Conservation (phyloP, 169 alveolate species). For the Eimeria zaria region DNA sequence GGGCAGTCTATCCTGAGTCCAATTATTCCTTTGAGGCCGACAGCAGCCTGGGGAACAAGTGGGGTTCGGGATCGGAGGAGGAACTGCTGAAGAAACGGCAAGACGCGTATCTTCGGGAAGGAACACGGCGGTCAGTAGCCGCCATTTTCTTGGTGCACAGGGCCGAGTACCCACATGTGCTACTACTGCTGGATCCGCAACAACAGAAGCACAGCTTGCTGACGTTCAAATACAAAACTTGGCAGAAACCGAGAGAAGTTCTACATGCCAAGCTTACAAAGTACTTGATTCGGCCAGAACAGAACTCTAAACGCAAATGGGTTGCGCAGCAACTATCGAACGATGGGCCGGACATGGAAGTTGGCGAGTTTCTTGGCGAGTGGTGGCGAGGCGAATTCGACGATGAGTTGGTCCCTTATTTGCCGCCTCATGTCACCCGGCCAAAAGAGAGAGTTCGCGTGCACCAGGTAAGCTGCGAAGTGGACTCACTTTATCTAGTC, state of each 20-base stretch:
- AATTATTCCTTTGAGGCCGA: slow-evolving; percentile 59
- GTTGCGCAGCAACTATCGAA: slow-evolving; percentile 68
- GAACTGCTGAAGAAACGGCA: slow-evolving; percentile 38
- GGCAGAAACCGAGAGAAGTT: slow-evolving; percentile 89
- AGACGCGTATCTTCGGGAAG: slow-evolving; percentile 81
- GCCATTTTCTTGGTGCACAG: slow-evolving; percentile 88
- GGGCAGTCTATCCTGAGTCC: slow-evolving; percentile 75
- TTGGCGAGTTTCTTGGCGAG: slow-evolving; percentile 89
- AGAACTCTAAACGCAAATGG: slow-evolving; percentile 50
- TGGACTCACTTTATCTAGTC: neutral
- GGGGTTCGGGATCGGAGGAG: slow-evolving; percentile 61
- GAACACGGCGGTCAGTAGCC: slow-evolving; percentile 88
- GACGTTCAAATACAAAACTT: slow-evolving; percentile 86
- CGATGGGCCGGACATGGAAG: slow-evolving; percentile 72
- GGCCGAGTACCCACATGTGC: slow-evolving; percentile 87
- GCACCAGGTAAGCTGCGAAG: slow-evolving; percentile 85
- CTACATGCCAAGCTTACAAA: slow-evolving; percentile 83
- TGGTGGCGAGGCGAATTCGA: slow-evolving; percentile 90
- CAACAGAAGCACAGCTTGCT: slow-evolving; percentile 86
- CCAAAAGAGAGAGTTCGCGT: slow-evolving; percentile 88
- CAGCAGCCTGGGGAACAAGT: slow-evolving; percentile 51
- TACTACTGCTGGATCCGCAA: slow-evolving; percentile 85
- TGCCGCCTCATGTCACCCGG: slow-evolving; percentile 90
- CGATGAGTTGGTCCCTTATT: slow-evolving; percentile 87
- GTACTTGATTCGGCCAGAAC: slow-evolving; percentile 22